phyloP scores from a whole-genome alignment of 441 rosid species.

The Erysimum pusillum region DNA sequence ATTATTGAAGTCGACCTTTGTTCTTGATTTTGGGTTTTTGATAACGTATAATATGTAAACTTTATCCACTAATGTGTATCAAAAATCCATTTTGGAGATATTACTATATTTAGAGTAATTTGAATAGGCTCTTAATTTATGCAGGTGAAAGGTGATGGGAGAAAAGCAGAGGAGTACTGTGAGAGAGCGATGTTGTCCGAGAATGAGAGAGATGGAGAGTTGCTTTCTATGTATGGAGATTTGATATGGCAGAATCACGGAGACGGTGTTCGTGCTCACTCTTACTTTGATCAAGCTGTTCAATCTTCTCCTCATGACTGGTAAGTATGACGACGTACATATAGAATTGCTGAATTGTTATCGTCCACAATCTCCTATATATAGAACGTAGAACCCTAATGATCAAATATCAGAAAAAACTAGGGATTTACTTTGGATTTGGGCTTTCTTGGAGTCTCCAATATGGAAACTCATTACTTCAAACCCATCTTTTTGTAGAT shows the following conservation, averaged over 20 bases:
- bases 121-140: not conserved
- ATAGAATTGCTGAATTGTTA: not conserved
- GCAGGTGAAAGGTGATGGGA: slow-evolving; percentile 62
- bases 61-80: not conserved
- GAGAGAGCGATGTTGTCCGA: slow-evolving; percentile 65
- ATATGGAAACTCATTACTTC: not conserved
- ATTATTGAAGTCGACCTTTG: not conserved
- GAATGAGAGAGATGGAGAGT: slow-evolving; percentile 61
- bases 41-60: not conserved
- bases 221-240: slow-evolving; percentile 70
- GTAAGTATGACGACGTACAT: slow-evolving; percentile 41
- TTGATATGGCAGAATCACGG: slow-evolving; percentile 71
- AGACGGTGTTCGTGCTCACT: slow-evolving; percentile 66
- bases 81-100: not conserved
- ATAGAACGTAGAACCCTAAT: not conserved
- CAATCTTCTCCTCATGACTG: slow-evolving; percentile 72
- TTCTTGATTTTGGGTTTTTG: not conserved
- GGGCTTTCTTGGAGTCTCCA: not conserved
- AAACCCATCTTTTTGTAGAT: not conserved
- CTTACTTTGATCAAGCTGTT: slow-evolving; percentile 75
- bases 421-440: not conserved
- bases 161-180: slow-evolving; percentile 74
- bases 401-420: not conserved
- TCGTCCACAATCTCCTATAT: not conserved
- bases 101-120: not conserved